Conservation (phyloP, 371 early-diverging fungal genomes). For the Parasitella parasitica region DNA sequence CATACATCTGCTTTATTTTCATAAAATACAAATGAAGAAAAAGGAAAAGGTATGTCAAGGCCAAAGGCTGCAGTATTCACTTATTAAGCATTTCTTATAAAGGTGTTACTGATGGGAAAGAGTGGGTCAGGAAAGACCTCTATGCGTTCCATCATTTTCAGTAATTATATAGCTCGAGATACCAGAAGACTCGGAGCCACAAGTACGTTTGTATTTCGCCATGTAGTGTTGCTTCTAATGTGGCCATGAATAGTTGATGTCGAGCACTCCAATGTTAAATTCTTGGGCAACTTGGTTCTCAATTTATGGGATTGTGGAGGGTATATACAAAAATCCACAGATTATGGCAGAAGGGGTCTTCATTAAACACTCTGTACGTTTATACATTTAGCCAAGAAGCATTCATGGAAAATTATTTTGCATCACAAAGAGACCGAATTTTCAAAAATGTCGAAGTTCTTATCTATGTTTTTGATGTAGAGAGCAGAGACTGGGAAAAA, state of each 20-base stretch:
- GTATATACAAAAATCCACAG: conserved; percentile 28
- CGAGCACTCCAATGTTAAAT: conserved; percentile 93
- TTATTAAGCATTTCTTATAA: background rate
- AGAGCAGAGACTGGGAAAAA: conserved; percentile 86
- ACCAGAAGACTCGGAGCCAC: conserved; percentile 95
- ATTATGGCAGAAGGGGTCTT: too few relatives aligned
- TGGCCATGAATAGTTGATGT: conserved; percentile 91
- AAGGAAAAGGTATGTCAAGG: background rate
- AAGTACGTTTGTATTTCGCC: conserved; percentile 47
- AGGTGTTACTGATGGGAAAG: conserved; percentile 97
- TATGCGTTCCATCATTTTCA: conserved; percentile 97
- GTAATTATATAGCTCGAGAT: conserved; percentile 94
- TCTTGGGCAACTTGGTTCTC: conserved; percentile 90
- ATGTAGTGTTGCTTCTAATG: background rate
- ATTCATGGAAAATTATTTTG: conserved; percentile 96
- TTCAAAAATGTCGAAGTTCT: conserved; percentile 97
- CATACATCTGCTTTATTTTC: background rate
- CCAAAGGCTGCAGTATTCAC: background rate
- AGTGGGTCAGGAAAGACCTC: conserved; percentile 98
- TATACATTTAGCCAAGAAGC: conserved; percentile 78
- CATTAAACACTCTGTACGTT: too few relatives aligned
- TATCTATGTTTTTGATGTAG: conserved; percentile 97
- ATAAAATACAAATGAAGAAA: background rate
- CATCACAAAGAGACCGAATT: conserved; percentile 88
- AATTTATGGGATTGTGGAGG: conserved; percentile 97